These are phyloP conservation scores for Aureobasidium sp. DNA, from an alignment of 2,329 filamentous ascomycete genomes.

Conservation along the genomic window DNA sequence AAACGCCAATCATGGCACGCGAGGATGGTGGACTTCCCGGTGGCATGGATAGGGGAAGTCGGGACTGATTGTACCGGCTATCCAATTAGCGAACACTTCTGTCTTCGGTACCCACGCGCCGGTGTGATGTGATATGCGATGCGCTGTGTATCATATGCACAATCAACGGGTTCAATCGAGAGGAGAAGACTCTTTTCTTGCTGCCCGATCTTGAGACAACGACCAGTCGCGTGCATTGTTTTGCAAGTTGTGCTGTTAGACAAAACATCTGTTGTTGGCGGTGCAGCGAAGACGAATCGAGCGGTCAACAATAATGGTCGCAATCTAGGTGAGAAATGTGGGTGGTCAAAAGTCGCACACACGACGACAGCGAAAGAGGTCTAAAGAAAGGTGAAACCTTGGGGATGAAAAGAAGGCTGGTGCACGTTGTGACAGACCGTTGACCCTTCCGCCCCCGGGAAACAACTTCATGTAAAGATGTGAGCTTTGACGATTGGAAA, in stretches of 20 bases:
- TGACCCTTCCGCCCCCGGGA: constrained; percentile 6
- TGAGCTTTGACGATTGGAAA: neutral
- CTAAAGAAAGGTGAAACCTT: constrained; percentile 4
- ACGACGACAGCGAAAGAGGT: neutral
- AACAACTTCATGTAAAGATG: neutral
- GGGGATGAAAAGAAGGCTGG: neutral
- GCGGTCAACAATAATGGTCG: neutral
- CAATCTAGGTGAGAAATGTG: constrained; percentile 6
- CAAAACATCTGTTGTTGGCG: neutral
- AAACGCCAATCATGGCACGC: constrained; percentile 8
- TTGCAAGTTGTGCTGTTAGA: neutral
- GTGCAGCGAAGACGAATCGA: neutral
- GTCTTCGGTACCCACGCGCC: neutral
- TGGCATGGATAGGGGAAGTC: constrained; percentile 2
- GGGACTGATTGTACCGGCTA: neutral
- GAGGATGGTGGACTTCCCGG: neutral
- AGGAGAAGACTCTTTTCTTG: neutral
- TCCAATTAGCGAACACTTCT: neutral
- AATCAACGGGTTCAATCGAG: neutral
- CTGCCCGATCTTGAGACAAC: neutral
- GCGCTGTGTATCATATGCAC: neutral
- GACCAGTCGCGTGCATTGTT: neutral
- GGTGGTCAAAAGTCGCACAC: neutral
- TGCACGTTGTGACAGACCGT: constrained; percentile 8
- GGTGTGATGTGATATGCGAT: neutral